Evolutionary conservation across 2,329 filamentous ascomycete species (phyloP).

Genomic region (Xylariaceae sp.): DNA sequence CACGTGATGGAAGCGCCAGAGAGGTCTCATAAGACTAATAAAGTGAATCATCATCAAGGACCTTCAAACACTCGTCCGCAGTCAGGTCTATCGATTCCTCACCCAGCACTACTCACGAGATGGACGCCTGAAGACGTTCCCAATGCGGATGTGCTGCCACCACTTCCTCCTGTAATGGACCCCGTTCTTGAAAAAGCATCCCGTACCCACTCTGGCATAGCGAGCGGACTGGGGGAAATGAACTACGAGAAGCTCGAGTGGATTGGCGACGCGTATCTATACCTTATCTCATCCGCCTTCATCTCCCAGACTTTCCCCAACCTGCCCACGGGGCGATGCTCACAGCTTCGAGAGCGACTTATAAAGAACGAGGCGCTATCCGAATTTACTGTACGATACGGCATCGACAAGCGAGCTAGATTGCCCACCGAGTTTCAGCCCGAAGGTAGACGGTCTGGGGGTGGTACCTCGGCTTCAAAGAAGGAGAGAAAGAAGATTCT

Average conservation of each 20-base stretch:
- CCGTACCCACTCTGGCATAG: constrained; percentile 69
- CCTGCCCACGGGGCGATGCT: constrained; percentile 71
- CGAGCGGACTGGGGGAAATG: constrained; percentile 45
- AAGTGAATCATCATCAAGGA: constrained; percentile 25
- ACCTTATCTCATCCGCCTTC: constrained; percentile 76
- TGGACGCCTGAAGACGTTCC: constrained; percentile 61
- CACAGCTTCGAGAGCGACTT: constrained; percentile 78
- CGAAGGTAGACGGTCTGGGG: constrained; percentile 37
- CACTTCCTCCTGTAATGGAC: constrained; percentile 67
- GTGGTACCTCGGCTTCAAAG: constrained; percentile 50
- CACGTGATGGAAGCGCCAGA: constrained; percentile 13
- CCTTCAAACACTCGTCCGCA: constrained; percentile 1
- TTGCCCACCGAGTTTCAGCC: constrained; percentile 57
- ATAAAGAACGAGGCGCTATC: constrained; percentile 82
- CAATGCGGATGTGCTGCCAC: constrained; percentile 51
- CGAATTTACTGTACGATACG: constrained; percentile 72
- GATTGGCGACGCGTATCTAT: constrained; percentile 85
- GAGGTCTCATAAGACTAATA: constrained; percentile 35
- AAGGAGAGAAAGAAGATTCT: constrained; percentile 74
- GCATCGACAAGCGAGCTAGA: constrained; percentile 68
- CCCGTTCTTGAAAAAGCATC: constrained; percentile 65
- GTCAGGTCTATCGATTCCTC: constrained; percentile 29
- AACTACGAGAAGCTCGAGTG: constrained; percentile 88
- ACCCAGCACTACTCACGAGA: constrained; percentile 46
- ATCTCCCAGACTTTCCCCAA: constrained; percentile 75